Evolutionary conservation across 2,329 filamentous ascomycete species (phyloP), one percentile per base, ranked within the genome.

Genomic region (Cladosporium colombiae): DNA sequence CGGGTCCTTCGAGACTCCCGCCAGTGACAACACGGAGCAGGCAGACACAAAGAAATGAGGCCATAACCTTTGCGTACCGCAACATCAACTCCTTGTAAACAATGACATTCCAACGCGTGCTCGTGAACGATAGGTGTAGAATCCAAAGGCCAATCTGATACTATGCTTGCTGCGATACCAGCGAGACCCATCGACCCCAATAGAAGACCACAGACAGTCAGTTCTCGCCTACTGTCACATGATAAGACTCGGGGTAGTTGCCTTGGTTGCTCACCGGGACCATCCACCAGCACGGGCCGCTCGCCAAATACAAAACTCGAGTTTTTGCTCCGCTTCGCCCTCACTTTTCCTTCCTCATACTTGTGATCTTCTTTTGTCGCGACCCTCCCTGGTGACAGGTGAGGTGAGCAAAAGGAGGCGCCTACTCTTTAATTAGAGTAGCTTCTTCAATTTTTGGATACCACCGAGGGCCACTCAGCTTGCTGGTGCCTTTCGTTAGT

Each of bases 401-500:
- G 33, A 35, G 33, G 11, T 16, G 2, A 35, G 33, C 33, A 35
- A 35, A 35, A 35, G 33, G 33, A 35, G 33, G 33, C 8, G 33
- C 2, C 33, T 14, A 16, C 33, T 44, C 37, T 21, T 40, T 44
- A 10, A 44, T 7, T 8, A 44, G 37, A 44, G 18, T 14, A 35
- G 6, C 21, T 21, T 16, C 3, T 8, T 29, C 3, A n/a, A 10
- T 63, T 55, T 63, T 63, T 63, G 50, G 60, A 56, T 10, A 18
- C 44, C 35, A 52, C 23, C n/a, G 33, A 25, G 35, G 46, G 33
- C 60, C 60, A 23, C 60, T 63, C 60, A 63, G 60, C 60, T 63
- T 56, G 60, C 60, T 63, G 60, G 56, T 56, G 60, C 33, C 35
- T 16, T 29, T 18, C 25, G 49, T 63, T 63, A 63, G 60, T 63